Evolutionary conservation across 2,329 filamentous ascomycete species (phyloP).

Genomic region (Fusarium sp.): DNA sequence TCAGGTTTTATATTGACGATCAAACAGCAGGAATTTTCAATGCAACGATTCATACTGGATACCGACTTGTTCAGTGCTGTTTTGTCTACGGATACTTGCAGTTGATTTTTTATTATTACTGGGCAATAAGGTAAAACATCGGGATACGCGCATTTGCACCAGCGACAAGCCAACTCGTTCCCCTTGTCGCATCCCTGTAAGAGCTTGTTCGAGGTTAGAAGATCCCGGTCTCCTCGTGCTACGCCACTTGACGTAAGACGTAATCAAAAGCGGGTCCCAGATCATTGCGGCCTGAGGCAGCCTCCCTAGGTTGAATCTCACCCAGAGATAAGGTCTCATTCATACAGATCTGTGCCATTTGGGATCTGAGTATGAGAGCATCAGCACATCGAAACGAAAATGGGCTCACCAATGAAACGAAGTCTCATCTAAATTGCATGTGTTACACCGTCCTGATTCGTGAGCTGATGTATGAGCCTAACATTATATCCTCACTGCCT

Average conservation of each 20-base stretch:
- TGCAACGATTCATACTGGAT: neutral
- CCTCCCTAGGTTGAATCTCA: neutral
- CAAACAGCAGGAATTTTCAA: neutral
- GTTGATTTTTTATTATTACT: neutral
- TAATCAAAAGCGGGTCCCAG: conserved; percentile 23
- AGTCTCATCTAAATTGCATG: neutral
- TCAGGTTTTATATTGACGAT: neutral
- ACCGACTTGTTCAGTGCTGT: neutral
- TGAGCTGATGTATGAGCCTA: conserved; percentile 1
- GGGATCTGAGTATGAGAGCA: neutral
- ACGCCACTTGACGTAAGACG: conserved; percentile 45
- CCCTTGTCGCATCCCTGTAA: conserved; percentile 13
- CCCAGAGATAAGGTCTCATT: conserved; percentile 12
- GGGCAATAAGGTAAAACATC: neutral
- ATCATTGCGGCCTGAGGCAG: conserved; percentile 23
- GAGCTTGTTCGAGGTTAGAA: conserved; percentile 20
- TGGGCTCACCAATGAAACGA: conserved; percentile 2
- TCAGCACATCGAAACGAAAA: neutral
- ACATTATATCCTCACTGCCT: conserved; percentile 15
- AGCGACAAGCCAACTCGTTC: neutral
- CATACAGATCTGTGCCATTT: neutral
- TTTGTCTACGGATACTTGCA: neutral
- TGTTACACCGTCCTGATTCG: conserved; percentile 1
- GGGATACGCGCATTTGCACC: neutral
- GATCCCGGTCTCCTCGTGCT: conserved; percentile 21